Evolutionary conservation across 2,329 filamentous ascomycete species (phyloP).

Genomic region (Claviceps cyperi): DNA sequence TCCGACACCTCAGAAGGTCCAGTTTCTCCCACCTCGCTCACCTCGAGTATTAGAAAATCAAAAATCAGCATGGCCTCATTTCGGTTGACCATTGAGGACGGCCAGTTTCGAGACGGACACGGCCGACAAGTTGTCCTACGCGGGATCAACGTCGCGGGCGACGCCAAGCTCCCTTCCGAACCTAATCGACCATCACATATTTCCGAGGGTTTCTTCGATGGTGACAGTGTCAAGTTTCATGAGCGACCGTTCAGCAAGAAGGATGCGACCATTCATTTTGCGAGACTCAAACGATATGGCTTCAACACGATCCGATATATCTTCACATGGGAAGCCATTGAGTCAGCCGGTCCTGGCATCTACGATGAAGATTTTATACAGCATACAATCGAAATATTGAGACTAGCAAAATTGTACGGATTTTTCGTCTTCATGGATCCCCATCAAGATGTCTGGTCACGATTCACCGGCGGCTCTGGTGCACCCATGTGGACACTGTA

Average conservation of each 20-base stretch:
- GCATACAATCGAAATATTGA: conserved; percentile 74
- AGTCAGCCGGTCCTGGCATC: conserved; percentile 74
- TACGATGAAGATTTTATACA: conserved; percentile 92
- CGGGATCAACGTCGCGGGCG: conserved; percentile 86
- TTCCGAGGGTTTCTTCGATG: conserved; percentile 72
- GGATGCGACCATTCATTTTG: conserved; percentile 77
- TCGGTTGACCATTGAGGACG: conserved; percentile 71
- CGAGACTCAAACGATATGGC: conserved; percentile 71
- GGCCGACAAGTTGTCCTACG: conserved; percentile 78
- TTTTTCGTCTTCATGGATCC: conserved; percentile 99
- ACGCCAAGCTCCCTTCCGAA: conserved; percentile 74
- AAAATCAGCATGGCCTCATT: conserved; percentile 49
- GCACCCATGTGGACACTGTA: conserved; percentile 97
- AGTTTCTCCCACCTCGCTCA: background rate
- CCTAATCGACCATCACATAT: conserved; percentile 74
- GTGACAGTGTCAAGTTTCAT: conserved; percentile 81
- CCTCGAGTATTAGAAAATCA: background rate
- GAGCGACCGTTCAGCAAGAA: conserved; percentile 69
- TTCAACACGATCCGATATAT: conserved; percentile 96
- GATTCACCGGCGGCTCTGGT: conserved; percentile 85
- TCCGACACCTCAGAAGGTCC: background rate
- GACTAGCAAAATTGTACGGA: conserved; percentile 74
- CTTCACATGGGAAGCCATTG: conserved; percentile 98
- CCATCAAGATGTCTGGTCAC: conserved; percentile 97
- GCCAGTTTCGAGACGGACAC: conserved; percentile 65